Evolutionary conservation across 2,329 filamentous ascomycete genomes (phyloP), one percentile per base, ranked within the genome.

Genomic region (Ascochyta clinopodiicola): DNA sequence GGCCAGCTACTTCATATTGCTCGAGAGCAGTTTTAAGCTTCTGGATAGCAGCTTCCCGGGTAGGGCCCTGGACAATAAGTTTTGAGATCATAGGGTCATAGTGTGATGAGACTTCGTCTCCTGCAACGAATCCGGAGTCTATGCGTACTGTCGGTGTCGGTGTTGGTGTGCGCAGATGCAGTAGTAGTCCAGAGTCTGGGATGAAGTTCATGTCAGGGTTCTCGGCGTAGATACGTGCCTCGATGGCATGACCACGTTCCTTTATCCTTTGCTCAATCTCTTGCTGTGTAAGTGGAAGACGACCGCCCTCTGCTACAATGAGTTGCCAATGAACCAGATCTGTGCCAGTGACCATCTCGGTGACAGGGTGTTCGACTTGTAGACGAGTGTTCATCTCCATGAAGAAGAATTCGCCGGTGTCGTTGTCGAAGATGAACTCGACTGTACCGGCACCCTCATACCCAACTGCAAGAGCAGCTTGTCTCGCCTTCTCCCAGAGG

Each of bases 41-140:
- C 55, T 90, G 87, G 44, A 99, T 88, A 3, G 93, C 91, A 24
- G 90, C 88, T 71, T 89, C 85, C 56, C 95, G 85, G 52, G 89
- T 89, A 15, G 86, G 84, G 0, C 91, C 95, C 54, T 91, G 86
- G 6, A 98, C 92, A 66, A 99, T 99, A 47, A 99, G 84, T 78
- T 99, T 99, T 39, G 95, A 91, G 64, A 99, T 96, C 95, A 99
- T 99, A 25, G 95, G 95, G 67, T 99, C 95, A 75, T 99, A 99
- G 50, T 95, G 91, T 55, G 94, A 91, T 0, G 93, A 96, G 2
- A 99, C 91, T 60, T 92, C 91, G 72, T 96, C 94, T 24, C 95
- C 95, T 64, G 92, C 84, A 25, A 93, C 86, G 73, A 98, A 98
- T 1, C 95, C 95, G 40, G 93, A 92, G 70, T 99, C 95, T 62